A percentile compares a stretch with the other conserved stretches of the same genome.
Conservation (phyloP, 2,329 filamentous ascomycete species). For the Diaporthe capsici region DNA sequence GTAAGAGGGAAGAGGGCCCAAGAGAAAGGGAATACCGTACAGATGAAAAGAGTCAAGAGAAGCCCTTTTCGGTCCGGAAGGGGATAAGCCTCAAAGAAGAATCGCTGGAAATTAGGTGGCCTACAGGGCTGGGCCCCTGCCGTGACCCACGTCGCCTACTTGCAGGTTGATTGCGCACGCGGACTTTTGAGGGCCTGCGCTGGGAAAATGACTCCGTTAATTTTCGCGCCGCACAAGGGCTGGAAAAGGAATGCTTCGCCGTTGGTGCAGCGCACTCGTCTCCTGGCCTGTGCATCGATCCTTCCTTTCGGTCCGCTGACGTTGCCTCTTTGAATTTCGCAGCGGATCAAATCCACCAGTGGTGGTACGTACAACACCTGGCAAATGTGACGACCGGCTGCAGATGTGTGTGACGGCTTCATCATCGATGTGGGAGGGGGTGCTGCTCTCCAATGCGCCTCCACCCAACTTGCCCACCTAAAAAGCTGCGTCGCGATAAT, state of each 20-base stretch:
- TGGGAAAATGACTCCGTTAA: slow-evolving; percentile 3
- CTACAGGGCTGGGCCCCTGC: slow-evolving; percentile 11
- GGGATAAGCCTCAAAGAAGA: slow-evolving; percentile 1
- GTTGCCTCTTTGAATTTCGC: neutral
- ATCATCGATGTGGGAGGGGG: neutral
- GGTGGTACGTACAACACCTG: neutral
- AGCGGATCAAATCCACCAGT: neutral
- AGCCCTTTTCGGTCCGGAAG: neutral
- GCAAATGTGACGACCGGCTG: neutral
- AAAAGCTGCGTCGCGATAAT: neutral
- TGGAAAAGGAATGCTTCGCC: slow-evolving; percentile 19
- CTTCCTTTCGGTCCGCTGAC: neutral
- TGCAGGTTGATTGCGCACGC: slow-evolving; percentile 18
- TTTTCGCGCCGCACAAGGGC: neutral
- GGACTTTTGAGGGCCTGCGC: neutral
- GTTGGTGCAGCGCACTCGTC: neutral
- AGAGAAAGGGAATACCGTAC: neutral
- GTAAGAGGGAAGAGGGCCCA: neutral
- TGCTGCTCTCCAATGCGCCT: neutral
- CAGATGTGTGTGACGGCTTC: neutral
- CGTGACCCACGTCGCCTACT: slow-evolving; percentile 5
- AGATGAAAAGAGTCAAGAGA: neutral
- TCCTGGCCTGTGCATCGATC: slow-evolving; percentile 5
- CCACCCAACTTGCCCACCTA: neutral
- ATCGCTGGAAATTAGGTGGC: slow-evolving; percentile 9